Evolutionary conservation across 2,329 filamentous ascomycete species (phyloP).

Genomic region (Mariannaea sp.): DNA sequence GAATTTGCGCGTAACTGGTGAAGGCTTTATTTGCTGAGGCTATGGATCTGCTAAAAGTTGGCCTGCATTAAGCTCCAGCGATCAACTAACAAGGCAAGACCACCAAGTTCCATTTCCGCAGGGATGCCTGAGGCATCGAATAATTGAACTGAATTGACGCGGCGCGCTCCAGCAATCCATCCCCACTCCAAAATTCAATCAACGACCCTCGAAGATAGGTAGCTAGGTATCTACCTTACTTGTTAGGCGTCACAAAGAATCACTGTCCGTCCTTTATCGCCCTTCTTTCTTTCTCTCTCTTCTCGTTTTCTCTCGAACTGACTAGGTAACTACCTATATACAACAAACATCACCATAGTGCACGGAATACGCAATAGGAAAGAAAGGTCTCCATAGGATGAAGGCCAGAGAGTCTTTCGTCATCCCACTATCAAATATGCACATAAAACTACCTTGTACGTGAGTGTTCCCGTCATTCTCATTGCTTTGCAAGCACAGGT

Average conservation of each 20-base stretch:
- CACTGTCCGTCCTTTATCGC: no score
- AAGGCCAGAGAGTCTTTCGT: background rate
- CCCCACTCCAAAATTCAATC: background rate
- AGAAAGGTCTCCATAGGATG: background rate
- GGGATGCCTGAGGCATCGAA: constrained; percentile 31
- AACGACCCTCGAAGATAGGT: no score
- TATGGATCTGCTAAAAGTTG: constrained; percentile 29
- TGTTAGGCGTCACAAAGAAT: no score
- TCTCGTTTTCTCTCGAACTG: background rate
- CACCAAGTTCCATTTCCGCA: background rate
- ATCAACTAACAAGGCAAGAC: constrained; percentile 15
- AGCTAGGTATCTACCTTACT: no score
- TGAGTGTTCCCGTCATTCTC: constrained; percentile 16
- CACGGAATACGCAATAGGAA: background rate
- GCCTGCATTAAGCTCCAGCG: constrained; percentile 27
- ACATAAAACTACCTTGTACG: constrained; percentile 23
- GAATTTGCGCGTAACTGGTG: constrained; percentile 3
- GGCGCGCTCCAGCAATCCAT: background rate
- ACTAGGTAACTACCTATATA: no score
- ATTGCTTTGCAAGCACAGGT: constrained; percentile 8
- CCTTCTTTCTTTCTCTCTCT: no score
- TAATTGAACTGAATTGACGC: no score
- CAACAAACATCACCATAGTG: background rate
- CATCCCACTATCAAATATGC: constrained; percentile 9
- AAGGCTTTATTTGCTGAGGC: constrained; percentile 6